Evolutionary conservation across 805 yeast species (phyloP), one percentile per base, ranked within the genome.

Genomic region (Metschnikowia chrysomelidarum): DNA sequence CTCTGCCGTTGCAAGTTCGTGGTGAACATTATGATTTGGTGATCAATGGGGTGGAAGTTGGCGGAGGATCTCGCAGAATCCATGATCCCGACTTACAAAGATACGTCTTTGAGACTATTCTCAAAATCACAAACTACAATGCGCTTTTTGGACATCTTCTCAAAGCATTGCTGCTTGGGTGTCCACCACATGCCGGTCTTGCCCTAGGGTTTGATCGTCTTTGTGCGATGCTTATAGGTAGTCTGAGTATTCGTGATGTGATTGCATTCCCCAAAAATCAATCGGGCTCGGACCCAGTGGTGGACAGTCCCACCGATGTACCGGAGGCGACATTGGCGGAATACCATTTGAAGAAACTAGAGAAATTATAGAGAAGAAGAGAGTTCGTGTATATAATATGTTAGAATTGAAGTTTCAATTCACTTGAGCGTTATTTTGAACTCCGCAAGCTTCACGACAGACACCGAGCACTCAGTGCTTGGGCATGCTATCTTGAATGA

Each of bases 181-280:
- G 98, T 53, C 99, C 99, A 1, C 99, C 99, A 1, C 99, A 93
- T 62, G 96, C 97, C 2, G 99, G 99, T 0, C 68, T 93, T 24
- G 99, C 98, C 0, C 69, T 93, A 22, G 99, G 98, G 0, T 85
- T 93, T 48, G 99, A 93, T 57, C 68, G 99, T 43, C 66, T 93
- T 69, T 80, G 94, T 50, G 93, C 98, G 0, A 87, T 91, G 91
- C 56, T 91, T 20, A 59, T 81, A n/a, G 93, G 87, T 0, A 69
- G 82, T 13, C 53, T 68, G 4, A 85, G 87, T 44, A 89, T 93
- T 21, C 67, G 96, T 46, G 97, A 93, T 54, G 98, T 93, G 3
- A 82, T 93, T 41, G 95, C 98, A 1, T 93, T 93, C 58, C 99
- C 99, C 2, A 93, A 93, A 63, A 87, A 88, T 28, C 81, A 82